Evolutionary conservation across 2,329 filamentous ascomycete genomes (phyloP).

Genomic region (Fonsecaea pugnacius): DNA sequence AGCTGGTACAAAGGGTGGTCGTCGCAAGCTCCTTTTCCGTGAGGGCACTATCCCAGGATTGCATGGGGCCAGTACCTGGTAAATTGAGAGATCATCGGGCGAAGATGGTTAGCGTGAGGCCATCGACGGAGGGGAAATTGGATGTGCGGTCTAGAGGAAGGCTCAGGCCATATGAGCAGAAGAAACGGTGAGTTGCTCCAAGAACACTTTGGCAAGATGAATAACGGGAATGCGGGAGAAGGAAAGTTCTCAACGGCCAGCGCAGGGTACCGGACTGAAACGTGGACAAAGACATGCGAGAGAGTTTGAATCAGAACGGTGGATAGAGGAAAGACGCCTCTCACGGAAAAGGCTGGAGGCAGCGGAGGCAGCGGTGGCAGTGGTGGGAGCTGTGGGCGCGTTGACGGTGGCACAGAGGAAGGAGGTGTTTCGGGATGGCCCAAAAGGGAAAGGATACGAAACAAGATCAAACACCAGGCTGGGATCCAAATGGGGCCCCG

Average conservation of each 20-base stretch:
- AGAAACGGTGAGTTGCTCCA: slow-evolving; percentile 7
- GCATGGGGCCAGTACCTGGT: slow-evolving; percentile 26
- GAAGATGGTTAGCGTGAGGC: slow-evolving; percentile 28
- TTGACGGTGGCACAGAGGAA: slow-evolving; percentile 27
- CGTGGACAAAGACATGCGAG: slow-evolving; percentile 10
- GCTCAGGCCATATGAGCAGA: background rate
- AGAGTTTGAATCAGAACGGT: background rate
- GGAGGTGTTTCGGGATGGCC: slow-evolving; percentile 33
- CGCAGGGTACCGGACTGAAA: background rate
- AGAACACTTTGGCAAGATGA: slow-evolving; percentile 5
- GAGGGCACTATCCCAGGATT: slow-evolving; percentile 16
- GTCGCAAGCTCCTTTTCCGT: slow-evolving; percentile 30
- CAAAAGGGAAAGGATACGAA: slow-evolving; percentile 26
- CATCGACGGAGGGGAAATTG: slow-evolving; percentile 33
- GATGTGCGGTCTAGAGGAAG: slow-evolving; percentile 21
- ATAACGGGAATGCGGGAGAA: background rate
- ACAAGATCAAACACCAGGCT: slow-evolving; percentile 24
- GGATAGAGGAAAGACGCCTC: slow-evolving; percentile 9
- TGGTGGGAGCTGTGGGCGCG: slow-evolving; percentile 13
- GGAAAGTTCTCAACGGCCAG: background rate
- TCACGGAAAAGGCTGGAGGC: slow-evolving; percentile 6
- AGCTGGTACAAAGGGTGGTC: slow-evolving; percentile 3
- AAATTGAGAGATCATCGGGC: slow-evolving; percentile 31
- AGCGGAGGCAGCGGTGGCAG: no score
- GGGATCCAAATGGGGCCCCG: background rate